Evolutionary conservation across 805 yeast genomes (phyloP), one percentile per base, ranked within the genome.

Genomic region (Barnettozyma sp.): DNA sequence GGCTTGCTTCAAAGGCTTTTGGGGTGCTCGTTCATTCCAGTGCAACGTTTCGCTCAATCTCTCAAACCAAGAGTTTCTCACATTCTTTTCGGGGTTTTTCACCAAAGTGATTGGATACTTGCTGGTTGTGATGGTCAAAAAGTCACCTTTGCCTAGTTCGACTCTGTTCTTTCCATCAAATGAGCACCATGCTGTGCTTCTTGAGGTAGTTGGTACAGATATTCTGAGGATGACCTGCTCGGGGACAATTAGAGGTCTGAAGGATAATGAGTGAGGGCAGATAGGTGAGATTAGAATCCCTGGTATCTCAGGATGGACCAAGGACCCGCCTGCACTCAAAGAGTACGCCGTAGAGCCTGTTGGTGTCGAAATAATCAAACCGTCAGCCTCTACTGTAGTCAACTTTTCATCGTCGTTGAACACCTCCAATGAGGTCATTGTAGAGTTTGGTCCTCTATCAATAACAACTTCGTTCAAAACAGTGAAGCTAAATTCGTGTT

Each of bases 341-440:
- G 75, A 68, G 46, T 72, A 72, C 2, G 78, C 78, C 0, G 78
- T 72, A 4, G 80, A 73, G 0, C 85, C 85, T 14, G 81, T 76
- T 7, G 85, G 84, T 0, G 84, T 74, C 3, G 81, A 67, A 30
- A 76, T 69, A 10, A 76, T 74, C 10, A 76, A 56, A 2, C 85
- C 85, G 54, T 78, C 85, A 1, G 82, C 82, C 13, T 76, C 76
- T 16, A 79, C 74, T 4, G 79, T 70, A 12, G 84, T 78, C 31
- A 78, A 52, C 20, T 60, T 59, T 30, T 66, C 71, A 43, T 58
- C 59, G 44, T 70, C 73, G 22, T 69, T 68, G 52, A 63, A 71
- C 29, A 71, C 49, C 43, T 71, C 76, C 21, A 71, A 53, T 5
- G 70, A 59, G n/a, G 73, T 66, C 64, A 71, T 68, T 11, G 66